Conservation (phyloP, 306 rosid genomes). For the Glycine latifolia region DNA sequence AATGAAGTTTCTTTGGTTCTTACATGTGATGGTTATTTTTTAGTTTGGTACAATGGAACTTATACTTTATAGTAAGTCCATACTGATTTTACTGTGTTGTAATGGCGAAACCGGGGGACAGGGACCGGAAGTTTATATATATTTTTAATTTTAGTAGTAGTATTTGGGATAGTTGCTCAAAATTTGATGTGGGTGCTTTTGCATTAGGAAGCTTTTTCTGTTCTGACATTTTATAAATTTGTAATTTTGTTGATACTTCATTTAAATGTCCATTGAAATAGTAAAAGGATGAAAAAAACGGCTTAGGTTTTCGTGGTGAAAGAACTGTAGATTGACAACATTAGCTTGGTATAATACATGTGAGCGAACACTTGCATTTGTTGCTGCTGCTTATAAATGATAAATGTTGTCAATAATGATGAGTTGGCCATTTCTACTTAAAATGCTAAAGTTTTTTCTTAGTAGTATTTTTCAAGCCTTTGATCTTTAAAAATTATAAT, state of each 20-base stretch:
- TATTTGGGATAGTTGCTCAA: constrained; percentile 21
- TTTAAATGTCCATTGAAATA: background rate
- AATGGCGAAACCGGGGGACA: background rate
- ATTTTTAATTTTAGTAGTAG: constrained; percentile 9
- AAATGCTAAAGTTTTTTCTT: constrained; percentile 1
- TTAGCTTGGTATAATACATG: background rate
- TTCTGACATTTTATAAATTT: background rate
- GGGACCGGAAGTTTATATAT: background rate
- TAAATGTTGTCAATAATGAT: constrained; percentile 22
- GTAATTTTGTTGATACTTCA: constrained; percentile 11
- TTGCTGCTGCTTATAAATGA: constrained; percentile 20
- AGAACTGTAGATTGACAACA: constrained; percentile 8
- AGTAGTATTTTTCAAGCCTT: background rate
- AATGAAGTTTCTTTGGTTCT: background rate
- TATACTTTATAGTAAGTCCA: background rate
- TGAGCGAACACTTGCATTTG: constrained; percentile 12
- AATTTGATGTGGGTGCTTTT: constrained; percentile 10
- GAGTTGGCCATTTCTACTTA: constrained; percentile 26
- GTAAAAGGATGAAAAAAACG: background rate
- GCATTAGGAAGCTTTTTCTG: constrained; percentile 26
- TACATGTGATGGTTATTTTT: background rate
- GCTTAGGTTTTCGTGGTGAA: constrained; percentile 24
- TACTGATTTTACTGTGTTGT: background rate
- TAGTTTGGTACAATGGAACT: background rate
- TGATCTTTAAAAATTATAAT: constrained; percentile 3